Percentiles rank a stretch among this genome's conserved stretches.
Evolutionary conservation across 345 rosid genomes (phyloP).

Genomic region (Clausena lansium): DNA sequence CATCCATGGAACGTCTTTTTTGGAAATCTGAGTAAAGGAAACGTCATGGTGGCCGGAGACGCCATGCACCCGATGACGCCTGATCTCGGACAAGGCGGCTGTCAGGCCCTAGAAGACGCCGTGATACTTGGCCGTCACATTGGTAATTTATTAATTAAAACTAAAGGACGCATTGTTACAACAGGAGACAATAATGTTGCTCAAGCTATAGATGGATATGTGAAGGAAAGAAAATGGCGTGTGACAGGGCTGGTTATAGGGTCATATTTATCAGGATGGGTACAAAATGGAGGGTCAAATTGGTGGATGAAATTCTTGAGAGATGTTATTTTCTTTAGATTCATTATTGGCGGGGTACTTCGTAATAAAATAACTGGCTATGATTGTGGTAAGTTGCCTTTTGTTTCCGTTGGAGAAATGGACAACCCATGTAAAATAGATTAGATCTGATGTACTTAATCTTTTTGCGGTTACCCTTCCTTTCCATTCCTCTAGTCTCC

Average conservation of each 20-base stretch:
- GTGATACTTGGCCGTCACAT: slow-evolving; percentile 41
- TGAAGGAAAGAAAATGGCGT: slow-evolving; percentile 37
- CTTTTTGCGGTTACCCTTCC: too few species aligned
- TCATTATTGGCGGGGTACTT: neutral
- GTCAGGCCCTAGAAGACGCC: slow-evolving; percentile 42
- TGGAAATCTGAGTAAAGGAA: slow-evolving; percentile 33
- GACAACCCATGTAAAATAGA: neutral
- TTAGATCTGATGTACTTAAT: neutral
- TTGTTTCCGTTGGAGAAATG: neutral
- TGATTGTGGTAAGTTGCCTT: slow-evolving; percentile 42
- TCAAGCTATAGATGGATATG: slow-evolving; percentile 23
- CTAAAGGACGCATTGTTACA: neutral
- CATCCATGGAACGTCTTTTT: slow-evolving; percentile 38
- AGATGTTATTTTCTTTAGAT: slow-evolving; percentile 24
- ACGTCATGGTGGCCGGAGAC: slow-evolving; percentile 45
- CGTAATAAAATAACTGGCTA: neutral
- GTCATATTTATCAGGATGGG: slow-evolving; percentile 37
- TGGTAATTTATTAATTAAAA: slow-evolving; percentile 8
- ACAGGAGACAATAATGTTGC: slow-evolving; percentile 4
- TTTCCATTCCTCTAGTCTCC: too few species aligned
- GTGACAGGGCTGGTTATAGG: slow-evolving; percentile 19
- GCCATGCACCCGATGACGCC: slow-evolving; percentile 63
- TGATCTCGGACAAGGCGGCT: slow-evolving; percentile 48
- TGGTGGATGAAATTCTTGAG: slow-evolving; percentile 40
- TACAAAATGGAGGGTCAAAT: slow-evolving; percentile 27